Conservation (phyloP, 1,284 basidiomycete genomes). For the Sporisorium sorghi region DNA sequence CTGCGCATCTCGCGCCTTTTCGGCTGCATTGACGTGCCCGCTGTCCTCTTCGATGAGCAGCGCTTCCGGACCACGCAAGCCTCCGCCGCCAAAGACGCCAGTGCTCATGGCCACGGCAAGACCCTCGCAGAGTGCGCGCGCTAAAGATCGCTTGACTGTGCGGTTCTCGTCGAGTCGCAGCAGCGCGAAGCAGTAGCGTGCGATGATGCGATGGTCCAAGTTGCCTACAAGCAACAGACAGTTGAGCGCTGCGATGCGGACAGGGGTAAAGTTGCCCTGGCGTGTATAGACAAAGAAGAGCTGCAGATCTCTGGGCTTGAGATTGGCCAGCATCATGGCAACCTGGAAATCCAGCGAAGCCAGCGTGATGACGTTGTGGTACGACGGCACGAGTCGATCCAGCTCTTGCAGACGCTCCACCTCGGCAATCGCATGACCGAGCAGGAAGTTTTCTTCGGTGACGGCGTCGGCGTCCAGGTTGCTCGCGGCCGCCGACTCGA, state of each 20-base stretch:
- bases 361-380: conserved; percentile 91
- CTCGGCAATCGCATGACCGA: conserved; percentile 55
- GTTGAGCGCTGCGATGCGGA: conserved; percentile 92
- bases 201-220: conserved; percentile 75
- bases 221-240: conserved; percentile 87
- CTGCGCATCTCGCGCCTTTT: conserved; percentile 72
- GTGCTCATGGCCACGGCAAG: conserved; percentile 87
- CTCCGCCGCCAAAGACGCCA: conserved; percentile 79
- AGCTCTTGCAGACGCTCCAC: conserved; percentile 92
- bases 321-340: conserved; percentile 64
- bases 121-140: conserved; percentile 85
- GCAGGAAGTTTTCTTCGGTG: conserved; percentile 56
- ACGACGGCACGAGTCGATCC: conserved; percentile 93
- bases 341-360: conserved; percentile 72
- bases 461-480: conserved; percentile 51
- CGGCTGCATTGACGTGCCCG: conserved; percentile 45
- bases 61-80: conserved; percentile 47
- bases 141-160: conserved; percentile 84
- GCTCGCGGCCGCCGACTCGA: conserved; percentile 52
- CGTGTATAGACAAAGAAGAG: conserved; percentile 89
- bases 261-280: conserved; percentile 80
- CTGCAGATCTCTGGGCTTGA: conserved; percentile 83
- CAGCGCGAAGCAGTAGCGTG: conserved; percentile 89
- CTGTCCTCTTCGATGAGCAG: conserved; percentile 55
- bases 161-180: conserved; percentile 87